phyloP scores from a whole-genome alignment of 805 yeast genomes.

The Lachancea sp. region DNA sequence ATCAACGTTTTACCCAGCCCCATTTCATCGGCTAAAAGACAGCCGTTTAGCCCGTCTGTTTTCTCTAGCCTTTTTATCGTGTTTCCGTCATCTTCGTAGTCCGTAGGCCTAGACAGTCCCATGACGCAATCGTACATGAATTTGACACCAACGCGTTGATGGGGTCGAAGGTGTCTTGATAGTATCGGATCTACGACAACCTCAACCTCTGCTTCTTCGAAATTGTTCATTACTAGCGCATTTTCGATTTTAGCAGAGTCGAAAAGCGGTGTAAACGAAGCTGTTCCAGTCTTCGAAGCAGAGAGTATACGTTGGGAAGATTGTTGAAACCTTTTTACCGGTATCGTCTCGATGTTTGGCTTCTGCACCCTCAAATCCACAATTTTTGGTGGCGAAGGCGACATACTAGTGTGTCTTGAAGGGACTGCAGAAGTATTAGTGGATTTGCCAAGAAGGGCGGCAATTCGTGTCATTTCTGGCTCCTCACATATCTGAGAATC shows the following conservation, averaged over 20 bases:
- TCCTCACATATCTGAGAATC: conserved; percentile 38
- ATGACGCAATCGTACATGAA: conserved; percentile 79
- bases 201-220: conserved; percentile 31
- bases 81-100: conserved; percentile 26
- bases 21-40: conserved; percentile 93
- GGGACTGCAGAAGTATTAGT: neutral
- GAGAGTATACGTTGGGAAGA: neutral
- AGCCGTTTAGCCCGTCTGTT: conserved; percentile 44
- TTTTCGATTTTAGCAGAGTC: conserved; percentile 32
- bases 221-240: conserved; percentile 40
- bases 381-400: neutral
- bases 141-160: conserved; percentile 77
- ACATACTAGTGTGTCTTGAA: neutral
- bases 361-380: neutral
- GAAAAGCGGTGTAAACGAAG: conserved; percentile 33
- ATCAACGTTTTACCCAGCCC: conserved; percentile 88
- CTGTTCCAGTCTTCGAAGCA: conserved; percentile 8
- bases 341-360: conserved; percentile 1
- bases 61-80: neutral
- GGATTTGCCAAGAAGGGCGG: neutral
- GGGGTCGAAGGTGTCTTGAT: conserved; percentile 57
- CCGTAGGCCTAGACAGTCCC: conserved; percentile 50
- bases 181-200: conserved; percentile 59
- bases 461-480: neutral
- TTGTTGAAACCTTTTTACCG: neutral